These are phyloP conservation scores for Corrigiola litoralis DNA, from an alignment of 179 eudicot species.

Conservation along the genomic window DNA sequence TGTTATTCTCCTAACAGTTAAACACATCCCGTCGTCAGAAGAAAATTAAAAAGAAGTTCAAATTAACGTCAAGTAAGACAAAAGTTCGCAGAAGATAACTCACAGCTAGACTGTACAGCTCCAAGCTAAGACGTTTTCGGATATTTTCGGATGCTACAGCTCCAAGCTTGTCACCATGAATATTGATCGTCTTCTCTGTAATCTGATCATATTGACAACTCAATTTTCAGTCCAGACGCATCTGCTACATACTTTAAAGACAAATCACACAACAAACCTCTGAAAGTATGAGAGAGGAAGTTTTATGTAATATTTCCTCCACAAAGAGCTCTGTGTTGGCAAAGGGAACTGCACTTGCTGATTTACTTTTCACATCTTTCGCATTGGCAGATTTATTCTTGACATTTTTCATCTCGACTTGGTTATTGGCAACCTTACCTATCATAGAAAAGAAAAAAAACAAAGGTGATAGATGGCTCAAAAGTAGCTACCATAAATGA, in stretches of 20 bases:
- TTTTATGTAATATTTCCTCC: conserved; percentile 60
- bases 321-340: conserved; percentile 58
- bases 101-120: conserved; percentile 66
- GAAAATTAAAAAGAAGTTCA: neutral
- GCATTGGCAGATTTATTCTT: conserved; percentile 14
- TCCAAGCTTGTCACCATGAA: conserved; percentile 63
- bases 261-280: conserved; percentile 43
- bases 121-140: conserved; percentile 52
- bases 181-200: conserved; percentile 42
- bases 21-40: no score
- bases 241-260: neutral
- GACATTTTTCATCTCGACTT: conserved; percentile 26
- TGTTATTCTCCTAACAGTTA: no score
- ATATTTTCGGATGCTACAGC: conserved; percentile 45
- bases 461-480: no score
- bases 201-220: conserved; percentile 42
- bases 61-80: neutral
- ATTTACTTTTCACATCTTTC: conserved; percentile 33
- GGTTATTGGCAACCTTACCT: conserved; percentile 47
- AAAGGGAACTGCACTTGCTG: conserved; percentile 26
- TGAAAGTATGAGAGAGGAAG: conserved; percentile 59
- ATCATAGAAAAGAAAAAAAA: neutral
- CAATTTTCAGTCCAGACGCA: conserved; percentile 8
- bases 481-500: no score
- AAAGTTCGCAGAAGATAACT: conserved; percentile 27